These are phyloP conservation scores for Pisolithus sp. DNA, from an alignment of 768 basidiomycete species.

Conservation along the genomic window DNA sequence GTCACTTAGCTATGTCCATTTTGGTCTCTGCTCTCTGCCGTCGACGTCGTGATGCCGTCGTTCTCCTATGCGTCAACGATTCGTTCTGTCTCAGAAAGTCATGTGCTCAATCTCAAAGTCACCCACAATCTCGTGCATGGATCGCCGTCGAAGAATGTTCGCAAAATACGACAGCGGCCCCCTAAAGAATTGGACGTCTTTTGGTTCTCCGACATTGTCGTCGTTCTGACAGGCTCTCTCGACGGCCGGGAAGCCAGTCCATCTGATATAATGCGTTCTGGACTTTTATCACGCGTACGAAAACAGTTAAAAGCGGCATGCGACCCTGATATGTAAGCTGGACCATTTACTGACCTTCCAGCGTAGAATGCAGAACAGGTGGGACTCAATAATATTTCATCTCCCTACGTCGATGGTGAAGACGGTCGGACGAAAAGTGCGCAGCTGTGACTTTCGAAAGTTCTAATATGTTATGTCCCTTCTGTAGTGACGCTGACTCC, in stretches of 20 bases:
- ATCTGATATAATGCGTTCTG: slow-evolving; percentile 41
- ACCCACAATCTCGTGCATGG: slow-evolving; percentile 37
- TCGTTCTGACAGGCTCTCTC: slow-evolving; percentile 50
- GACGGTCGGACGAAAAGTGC: slow-evolving; percentile 38
- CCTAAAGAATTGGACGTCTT: slow-evolving; percentile 42
- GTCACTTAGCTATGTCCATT: slow-evolving; percentile 21
- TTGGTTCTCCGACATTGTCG: slow-evolving; percentile 40
- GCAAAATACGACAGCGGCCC: slow-evolving; percentile 28
- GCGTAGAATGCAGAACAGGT: slow-evolving; percentile 54
- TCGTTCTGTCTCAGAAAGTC: slow-evolving; percentile 39
- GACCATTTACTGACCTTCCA: slow-evolving; percentile 8
- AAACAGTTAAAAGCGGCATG: slow-evolving; percentile 46
- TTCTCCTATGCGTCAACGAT: slow-evolving; percentile 28
- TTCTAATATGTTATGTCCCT: slow-evolving; percentile 2
- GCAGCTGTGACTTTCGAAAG: slow-evolving; percentile 6
- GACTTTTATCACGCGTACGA: slow-evolving; percentile 42
- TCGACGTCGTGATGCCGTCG: slow-evolving; percentile 23
- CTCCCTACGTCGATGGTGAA: slow-evolving; percentile 39
- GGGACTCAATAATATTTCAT: slow-evolving; percentile 54
- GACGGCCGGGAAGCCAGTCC: slow-evolving; percentile 38
- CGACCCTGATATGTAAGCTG: background rate
- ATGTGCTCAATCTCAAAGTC: slow-evolving; percentile 40
- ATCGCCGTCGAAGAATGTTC: slow-evolving; percentile 23
- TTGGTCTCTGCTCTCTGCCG: background rate
- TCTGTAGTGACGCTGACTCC: slow-evolving; percentile 36